These are phyloP conservation scores for Myxozyma udenii DNA, from an alignment of 805 yeast genomes.

Conservation along the genomic window DNA sequence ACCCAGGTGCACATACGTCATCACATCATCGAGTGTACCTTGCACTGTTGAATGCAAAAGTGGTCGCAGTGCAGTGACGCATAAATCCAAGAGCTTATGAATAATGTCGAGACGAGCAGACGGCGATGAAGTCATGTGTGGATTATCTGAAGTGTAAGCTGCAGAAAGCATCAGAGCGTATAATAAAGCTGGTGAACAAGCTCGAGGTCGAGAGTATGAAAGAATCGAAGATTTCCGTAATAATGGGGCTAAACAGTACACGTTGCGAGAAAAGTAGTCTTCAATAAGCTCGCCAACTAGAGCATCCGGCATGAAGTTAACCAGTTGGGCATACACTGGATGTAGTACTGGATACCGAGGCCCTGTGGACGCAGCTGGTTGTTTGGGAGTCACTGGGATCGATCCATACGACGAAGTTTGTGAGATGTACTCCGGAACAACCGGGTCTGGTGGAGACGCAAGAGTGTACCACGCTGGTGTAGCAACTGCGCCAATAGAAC, in stretches of 20 bases:
- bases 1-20: slow-evolving; percentile 36
- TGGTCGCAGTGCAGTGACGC: slow-evolving; percentile 32
- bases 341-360: slow-evolving; percentile 31
- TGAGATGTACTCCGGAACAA: slow-evolving; percentile 11
- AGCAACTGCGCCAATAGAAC: neutral
- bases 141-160: slow-evolving; percentile 36
- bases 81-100: slow-evolving; percentile 31
- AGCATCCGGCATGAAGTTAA: slow-evolving; percentile 26
- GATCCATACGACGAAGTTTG: slow-evolving; percentile 5
- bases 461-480: slow-evolving; percentile 19
- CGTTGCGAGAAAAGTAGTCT: slow-evolving; percentile 33
- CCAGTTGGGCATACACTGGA: slow-evolving; percentile 27
- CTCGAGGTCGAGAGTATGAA: slow-evolving; percentile 22
- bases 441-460: slow-evolving; percentile 20
- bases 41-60: slow-evolving; percentile 28
- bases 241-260: slow-evolving; percentile 35
- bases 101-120: slow-evolving; percentile 33
- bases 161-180: slow-evolving; percentile 35
- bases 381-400: slow-evolving; percentile 1
- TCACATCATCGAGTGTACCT: slow-evolving; percentile 36
- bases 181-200: slow-evolving; percentile 31
- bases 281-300: slow-evolving; percentile 35
- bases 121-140: slow-evolving; percentile 33
- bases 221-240: slow-evolving; percentile 33
- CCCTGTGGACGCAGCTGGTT: slow-evolving; percentile 1